Percentiles rank a stretch among this genome's conserved stretches.
phyloP scores from a whole-genome alignment of 805 yeast genomes.

The Wickerhamiella nectarea region DNA sequence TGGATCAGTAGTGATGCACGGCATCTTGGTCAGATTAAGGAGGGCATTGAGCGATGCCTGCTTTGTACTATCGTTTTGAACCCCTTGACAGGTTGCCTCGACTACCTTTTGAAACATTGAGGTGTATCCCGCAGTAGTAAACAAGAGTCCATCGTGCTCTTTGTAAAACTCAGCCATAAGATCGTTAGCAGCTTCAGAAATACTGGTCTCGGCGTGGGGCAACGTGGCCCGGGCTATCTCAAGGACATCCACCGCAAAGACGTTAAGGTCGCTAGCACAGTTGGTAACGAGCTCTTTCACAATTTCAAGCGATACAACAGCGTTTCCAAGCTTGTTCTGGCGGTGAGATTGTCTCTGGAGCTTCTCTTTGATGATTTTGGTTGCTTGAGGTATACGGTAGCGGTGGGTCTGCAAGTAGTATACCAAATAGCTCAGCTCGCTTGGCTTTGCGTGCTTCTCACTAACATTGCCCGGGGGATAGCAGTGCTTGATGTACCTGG shows the following conservation, averaged over 20 bases:
- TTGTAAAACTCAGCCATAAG: conserved; percentile 30
- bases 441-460: conserved; percentile 84
- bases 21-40: conserved; percentile 26
- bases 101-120: conserved; percentile 31
- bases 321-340: conserved; percentile 55
- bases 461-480: conserved; percentile 79
- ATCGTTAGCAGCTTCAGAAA: conserved; percentile 32
- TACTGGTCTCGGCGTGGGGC: conserved; percentile 43
- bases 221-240: conserved; percentile 42
- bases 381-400: conserved; percentile 78
- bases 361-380: conserved; percentile 48
- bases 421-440: conserved; percentile 74
- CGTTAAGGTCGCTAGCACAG: conserved; percentile 73
- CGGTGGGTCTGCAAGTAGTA: conserved; percentile 86
- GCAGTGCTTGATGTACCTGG: conserved; percentile 77
- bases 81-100: conserved; percentile 23
- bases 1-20: conserved; percentile 21
- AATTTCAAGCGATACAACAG: conserved; percentile 67
- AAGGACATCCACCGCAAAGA: conserved; percentile 59
- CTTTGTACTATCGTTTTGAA: conserved; percentile 28
- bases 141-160: conserved; percentile 46
- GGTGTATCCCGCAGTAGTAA: conserved; percentile 46
- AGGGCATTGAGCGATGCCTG: conserved; percentile 36
- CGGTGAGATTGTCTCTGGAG: conserved; percentile 47
- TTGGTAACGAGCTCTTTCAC: conserved; percentile 53